Percentiles rank a stretch among this genome's conserved stretches.
Evolutionary conservation across 2,329 filamentous ascomycete species (phyloP).

Genomic region (Sordariomycetes sp.): DNA sequence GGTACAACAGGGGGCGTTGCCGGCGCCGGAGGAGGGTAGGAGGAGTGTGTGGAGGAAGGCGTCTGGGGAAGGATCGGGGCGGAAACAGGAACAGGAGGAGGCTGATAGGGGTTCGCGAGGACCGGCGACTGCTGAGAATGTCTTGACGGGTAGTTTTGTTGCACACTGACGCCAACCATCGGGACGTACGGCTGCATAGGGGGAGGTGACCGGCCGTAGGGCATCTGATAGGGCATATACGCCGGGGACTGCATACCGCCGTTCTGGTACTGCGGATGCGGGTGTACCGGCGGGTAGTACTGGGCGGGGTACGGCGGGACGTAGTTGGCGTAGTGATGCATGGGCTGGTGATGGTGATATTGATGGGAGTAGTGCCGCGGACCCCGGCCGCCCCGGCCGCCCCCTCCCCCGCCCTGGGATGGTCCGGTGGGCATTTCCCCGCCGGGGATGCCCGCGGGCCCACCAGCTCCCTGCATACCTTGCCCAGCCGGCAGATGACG

Average conservation of each 20-base stretch:
- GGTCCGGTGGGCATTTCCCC: constrained; percentile 7
- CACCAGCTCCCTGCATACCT: constrained; percentile 37
- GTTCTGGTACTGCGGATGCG: constrained; percentile 43
- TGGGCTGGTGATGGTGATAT: constrained; percentile 18
- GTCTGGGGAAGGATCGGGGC: constrained; percentile 31
- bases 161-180: constrained; percentile 31
- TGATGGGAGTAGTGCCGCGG: constrained; percentile 11
- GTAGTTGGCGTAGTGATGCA: constrained; percentile 19
- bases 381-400: constrained; percentile 1
- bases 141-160: constrained; percentile 30
- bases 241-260: constrained; percentile 28
- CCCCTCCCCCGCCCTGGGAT: constrained; percentile 1
- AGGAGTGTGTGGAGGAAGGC: constrained; percentile 33
- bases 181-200: constrained; percentile 41
- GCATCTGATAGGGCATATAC: constrained; percentile 32
- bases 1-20: constrained; percentile 3
- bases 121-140: constrained; percentile 33
- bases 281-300: constrained; percentile 2
- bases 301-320: constrained; percentile 17
- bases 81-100: constrained; percentile 28
- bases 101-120: constrained; percentile 42
- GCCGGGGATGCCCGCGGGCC: constrained; percentile 17
- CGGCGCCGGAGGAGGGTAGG: neutral
- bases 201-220: constrained; percentile 34
- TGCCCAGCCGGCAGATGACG: constrained; percentile 68